Conservation (phyloP, 805 yeast genomes). For the Brettanomyces anomalus region DNA sequence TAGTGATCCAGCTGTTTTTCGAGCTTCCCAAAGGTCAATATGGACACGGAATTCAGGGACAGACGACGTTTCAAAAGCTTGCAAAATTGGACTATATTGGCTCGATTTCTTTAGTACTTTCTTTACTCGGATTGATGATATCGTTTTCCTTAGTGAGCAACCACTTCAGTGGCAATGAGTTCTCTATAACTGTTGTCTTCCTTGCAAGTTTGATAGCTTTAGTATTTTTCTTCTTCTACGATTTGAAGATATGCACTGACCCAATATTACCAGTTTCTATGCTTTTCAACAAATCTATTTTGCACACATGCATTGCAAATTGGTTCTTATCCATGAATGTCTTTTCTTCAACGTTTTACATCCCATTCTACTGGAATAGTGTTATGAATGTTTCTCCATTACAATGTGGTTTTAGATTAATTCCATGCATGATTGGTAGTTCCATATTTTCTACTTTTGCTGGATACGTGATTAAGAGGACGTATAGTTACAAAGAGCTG, state of each 20-base stretch:
- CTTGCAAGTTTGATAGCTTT: conserved; percentile 8
- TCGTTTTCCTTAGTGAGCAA: conserved; percentile 37
- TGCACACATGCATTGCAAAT: conserved; percentile 57
- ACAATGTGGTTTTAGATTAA: conserved; percentile 31
- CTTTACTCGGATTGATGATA: conserved; percentile 47
- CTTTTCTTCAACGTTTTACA: conserved; percentile 54
- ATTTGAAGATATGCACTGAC: conserved; percentile 25
- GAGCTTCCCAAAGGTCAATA: conserved; percentile 22
- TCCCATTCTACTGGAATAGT: conserved; percentile 50
- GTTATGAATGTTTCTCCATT: conserved; percentile 20
- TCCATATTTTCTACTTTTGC: conserved; percentile 58
- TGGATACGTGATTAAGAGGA: conserved; percentile 56
- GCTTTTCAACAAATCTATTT: conserved; percentile 48
- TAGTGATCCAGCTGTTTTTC: conserved; percentile 29
- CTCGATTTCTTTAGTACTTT: conserved; percentile 44
- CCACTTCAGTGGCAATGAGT: conserved; percentile 45
- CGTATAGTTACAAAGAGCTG: conserved; percentile 54
- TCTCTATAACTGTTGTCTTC: conserved; percentile 34
- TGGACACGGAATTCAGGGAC: conserved; percentile 16
- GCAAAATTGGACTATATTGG: conserved; percentile 53
- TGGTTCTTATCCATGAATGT: conserved; percentile 65
- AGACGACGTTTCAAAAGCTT: neutral
- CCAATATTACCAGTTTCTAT: conserved; percentile 63
- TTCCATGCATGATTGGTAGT: conserved; percentile 58
- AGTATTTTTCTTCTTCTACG: conserved; percentile 11